Conservation (phyloP, 208 protist species). For the Perkinsela sp. region DNA sequence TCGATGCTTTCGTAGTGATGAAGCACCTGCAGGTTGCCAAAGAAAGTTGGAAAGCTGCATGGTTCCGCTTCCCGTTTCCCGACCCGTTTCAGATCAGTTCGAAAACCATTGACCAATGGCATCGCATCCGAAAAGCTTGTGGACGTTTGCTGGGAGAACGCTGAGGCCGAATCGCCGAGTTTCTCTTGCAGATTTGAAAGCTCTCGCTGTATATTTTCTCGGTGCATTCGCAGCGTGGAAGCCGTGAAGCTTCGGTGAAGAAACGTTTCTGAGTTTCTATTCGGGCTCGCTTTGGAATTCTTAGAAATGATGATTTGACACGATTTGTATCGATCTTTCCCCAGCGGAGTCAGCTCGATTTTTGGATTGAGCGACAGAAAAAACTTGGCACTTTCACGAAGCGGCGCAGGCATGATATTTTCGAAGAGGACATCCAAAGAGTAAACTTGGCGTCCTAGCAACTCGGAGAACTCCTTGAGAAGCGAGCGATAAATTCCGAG, state of each 20-base stretch:
- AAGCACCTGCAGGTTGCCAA: neutral
- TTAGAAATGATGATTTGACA: too few relatives aligned
- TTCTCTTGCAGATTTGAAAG: neutral
- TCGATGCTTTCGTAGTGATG: slow-evolving; percentile 11
- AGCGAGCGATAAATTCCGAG: neutral
- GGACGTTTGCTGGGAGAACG: neutral
- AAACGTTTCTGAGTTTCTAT: neutral
- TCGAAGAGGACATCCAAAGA: neutral
- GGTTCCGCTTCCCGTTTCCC: neutral
- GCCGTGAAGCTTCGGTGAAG: neutral
- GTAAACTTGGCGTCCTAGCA: neutral
- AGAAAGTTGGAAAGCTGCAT: neutral
- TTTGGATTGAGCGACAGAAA: neutral
- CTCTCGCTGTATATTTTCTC: neutral
- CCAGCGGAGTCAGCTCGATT: neutral
- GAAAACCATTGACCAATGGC: neutral
- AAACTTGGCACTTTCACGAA: neutral
- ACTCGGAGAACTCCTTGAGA: neutral
- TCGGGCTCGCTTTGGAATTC: neutral
- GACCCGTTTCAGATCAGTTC: neutral
- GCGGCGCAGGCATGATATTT: neutral
- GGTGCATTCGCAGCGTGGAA: neutral
- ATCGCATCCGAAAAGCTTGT: neutral
- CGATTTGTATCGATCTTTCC: neutral
- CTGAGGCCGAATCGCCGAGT: neutral